Percentiles rank a stretch among this genome's conserved stretches.
Evolutionary conservation across 352 stramenopile genomes (phyloP).

Genomic region (Thalassiosira livingstoniorum): DNA sequence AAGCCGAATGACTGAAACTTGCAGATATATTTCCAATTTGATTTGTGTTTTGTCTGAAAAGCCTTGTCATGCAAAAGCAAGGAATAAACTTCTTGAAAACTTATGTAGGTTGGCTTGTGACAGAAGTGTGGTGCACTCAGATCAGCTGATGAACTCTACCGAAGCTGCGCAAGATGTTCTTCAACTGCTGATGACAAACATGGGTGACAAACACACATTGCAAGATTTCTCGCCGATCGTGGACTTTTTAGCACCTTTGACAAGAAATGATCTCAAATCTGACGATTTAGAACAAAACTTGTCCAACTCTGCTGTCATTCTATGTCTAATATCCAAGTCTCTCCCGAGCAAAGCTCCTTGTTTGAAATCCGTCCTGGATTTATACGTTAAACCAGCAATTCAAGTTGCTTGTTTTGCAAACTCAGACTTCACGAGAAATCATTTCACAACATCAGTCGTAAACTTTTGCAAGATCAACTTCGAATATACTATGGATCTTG

Average conservation of each 20-base stretch:
- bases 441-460: conserved; percentile 37
- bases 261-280: conserved; percentile 19
- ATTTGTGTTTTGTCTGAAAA: conserved; percentile 46
- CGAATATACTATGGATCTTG: conserved; percentile 46
- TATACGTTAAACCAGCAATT: conserved; percentile 33
- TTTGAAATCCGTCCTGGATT: conserved; percentile 35
- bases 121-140: background rate
- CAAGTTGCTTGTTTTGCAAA: conserved; percentile 43
- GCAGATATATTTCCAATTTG: conserved; percentile 52
- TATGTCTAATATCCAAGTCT: conserved; percentile 36
- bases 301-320: conserved; percentile 36
- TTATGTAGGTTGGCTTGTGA: conserved; percentile 63
- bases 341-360: conserved; percentile 23
- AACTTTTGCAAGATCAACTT: conserved; percentile 58
- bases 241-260: conserved; percentile 29
- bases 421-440: conserved; percentile 25
- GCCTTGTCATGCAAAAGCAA: conserved; percentile 43
- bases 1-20: conserved; percentile 40
- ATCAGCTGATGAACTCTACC: too few species aligned
- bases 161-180: conserved; percentile 2
- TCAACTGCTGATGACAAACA: conserved; percentile 37
- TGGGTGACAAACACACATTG: conserved; percentile 28
- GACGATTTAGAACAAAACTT: conserved; percentile 18
- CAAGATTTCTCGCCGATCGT: conserved; percentile 49
- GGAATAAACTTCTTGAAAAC: conserved; percentile 73